Evolutionary conservation across 352 stramenopile genomes (phyloP).

Genomic region (Phytophthora sansomeana): DNA sequence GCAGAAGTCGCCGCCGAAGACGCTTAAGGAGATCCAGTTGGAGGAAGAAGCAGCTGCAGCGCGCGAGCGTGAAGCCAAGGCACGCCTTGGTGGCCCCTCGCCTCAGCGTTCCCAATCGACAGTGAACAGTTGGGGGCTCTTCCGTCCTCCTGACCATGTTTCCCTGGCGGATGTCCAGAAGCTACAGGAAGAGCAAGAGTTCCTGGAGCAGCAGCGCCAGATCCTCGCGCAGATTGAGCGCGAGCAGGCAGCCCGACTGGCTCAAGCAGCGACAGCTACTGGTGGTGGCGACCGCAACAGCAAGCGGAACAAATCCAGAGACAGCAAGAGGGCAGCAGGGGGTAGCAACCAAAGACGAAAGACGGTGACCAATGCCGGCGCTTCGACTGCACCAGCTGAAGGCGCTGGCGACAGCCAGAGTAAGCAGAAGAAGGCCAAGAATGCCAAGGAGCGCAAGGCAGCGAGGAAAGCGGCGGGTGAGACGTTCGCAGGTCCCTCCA

Average conservation of each 20-base stretch:
- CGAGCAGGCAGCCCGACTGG: conserved; percentile 33
- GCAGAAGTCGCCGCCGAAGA: conserved; percentile 40
- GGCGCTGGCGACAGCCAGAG: conserved; percentile 17
- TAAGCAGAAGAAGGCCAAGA: conserved; percentile 46
- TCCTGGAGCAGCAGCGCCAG: conserved; percentile 70
- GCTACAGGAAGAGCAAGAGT: conserved; percentile 66
- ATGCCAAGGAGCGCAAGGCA: conserved; percentile 42
- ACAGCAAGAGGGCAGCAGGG: conserved; percentile 15
- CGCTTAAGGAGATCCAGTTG: conserved; percentile 72
- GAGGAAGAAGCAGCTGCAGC: conserved; percentile 59
- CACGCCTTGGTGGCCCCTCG: conserved; percentile 39
- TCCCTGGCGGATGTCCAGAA: conserved; percentile 73
- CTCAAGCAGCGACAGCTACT: conserved; percentile 2
- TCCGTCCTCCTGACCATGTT: conserved; percentile 49
- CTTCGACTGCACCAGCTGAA: neutral
- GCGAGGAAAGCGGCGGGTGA: conserved; percentile 39
- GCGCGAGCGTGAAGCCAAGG: conserved; percentile 57
- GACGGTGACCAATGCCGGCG: conserved; percentile 3
- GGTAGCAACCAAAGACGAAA: conserved; percentile 25
- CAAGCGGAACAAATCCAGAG: conserved; percentile 20
- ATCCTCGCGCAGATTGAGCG: conserved; percentile 71
- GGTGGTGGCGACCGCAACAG: neutral
- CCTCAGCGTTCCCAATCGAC: conserved; percentile 48
- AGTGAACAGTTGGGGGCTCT: conserved; percentile 77
- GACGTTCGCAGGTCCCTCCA: conserved; percentile 20